A percentile compares a stretch with the other conserved stretches of the same genome.
Evolutionary conservation across 2,329 filamentous ascomycete genomes (phyloP).

Genomic region (Paecilomyces formosus): DNA sequence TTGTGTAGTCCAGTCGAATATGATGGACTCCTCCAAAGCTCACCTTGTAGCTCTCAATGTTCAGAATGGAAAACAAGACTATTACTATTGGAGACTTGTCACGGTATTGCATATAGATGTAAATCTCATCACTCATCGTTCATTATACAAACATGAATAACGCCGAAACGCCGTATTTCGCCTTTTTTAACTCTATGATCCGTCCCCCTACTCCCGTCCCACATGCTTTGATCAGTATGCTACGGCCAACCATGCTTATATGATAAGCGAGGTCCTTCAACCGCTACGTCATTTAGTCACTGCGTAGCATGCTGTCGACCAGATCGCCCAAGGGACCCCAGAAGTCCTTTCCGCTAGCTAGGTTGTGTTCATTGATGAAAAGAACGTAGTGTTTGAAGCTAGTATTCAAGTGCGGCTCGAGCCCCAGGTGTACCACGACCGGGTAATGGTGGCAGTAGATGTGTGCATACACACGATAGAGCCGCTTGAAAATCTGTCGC

Average conservation of each 20-base stretch:
- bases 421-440: constrained; percentile 85
- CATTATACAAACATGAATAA: background rate
- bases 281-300: constrained; percentile 53
- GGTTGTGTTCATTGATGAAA: constrained; percentile 91
- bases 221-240: background rate
- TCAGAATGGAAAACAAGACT: background rate
- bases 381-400: constrained; percentile 99
- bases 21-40: no score
- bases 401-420: constrained; percentile 96
- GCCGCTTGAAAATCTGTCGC: constrained; percentile 95
- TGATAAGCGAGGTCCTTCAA: background rate
- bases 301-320: constrained; percentile 95
- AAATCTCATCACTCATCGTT: background rate
- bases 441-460: constrained; percentile 99
- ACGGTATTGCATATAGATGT: background rate
- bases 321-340: constrained; percentile 93
- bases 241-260: background rate
- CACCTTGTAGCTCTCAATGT: no score
- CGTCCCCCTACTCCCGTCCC: background rate
- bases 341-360: constrained; percentile 92
- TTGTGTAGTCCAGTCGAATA: no score
- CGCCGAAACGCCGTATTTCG: background rate
- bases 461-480: constrained; percentile 97
- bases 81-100: background rate
- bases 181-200: background rate